Base-by-base conservation (phyloP, 2,329 filamentous ascomycete species). In the Pyricularia grisea region DNA sequence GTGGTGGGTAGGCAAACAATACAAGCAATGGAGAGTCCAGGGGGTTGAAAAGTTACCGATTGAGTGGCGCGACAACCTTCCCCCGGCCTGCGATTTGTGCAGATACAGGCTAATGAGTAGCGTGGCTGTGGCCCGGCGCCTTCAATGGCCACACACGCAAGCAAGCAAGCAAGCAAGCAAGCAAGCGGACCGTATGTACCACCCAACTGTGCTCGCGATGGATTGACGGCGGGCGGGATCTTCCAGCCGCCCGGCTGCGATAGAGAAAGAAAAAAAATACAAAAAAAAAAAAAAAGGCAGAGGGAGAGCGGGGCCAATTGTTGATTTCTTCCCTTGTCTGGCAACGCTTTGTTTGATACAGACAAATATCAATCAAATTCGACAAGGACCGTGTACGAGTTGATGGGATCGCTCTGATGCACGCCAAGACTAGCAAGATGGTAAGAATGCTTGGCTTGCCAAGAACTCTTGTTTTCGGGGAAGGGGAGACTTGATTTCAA, bases 381-480 rank as follows among this genome's bases (percentile, higher is more conserved):
- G 20, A n/a, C 42, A 50, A 50, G 17, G 42, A 50, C 42, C 20
- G 42, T 50, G 42, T 50, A 28, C n/a, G n/a, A 27, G 36, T 28
- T 66, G 64, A 66, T 33, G 64, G 66, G 61, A 61, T 67, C 27
- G 66, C 66, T 67, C 55, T 50, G 66, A 50, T 67, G 66, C 66
- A 67, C 66, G 66, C 66, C 66, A 67, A 67, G 66, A 23, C 66
- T 17, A 67, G 50, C 28, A 67, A 55, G 50, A 67, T 55, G 55
- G 42, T 58, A 58, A 60, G 25, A 58, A 67, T 60, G 66, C 66
- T 67, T 67, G 66, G 66, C 66, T 31, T 61, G 66, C 66, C 66
- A 67, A 67, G 66, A 67, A 58, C 36, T 67, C 66, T 67, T 67
- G 66, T 67, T 61, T 67, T 67, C 66, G 66, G 66, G 66, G 61